These are phyloP conservation scores for Pisolithus orientalis DNA, from an alignment of 768 basidiomycete species.

Conservation along the genomic window DNA sequence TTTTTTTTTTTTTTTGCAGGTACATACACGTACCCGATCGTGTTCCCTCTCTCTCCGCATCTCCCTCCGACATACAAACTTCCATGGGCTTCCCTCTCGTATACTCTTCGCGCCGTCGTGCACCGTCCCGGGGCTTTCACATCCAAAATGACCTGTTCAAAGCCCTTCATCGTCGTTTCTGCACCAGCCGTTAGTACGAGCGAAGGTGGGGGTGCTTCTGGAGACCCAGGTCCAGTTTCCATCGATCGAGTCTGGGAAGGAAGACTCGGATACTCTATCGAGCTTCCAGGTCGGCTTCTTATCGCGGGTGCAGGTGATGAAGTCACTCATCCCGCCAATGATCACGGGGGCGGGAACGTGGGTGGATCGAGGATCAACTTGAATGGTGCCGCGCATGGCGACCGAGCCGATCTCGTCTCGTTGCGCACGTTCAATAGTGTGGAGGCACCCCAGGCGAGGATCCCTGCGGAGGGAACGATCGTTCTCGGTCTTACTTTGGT, in stretches of 20 bases:
- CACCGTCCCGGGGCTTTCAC: slow-evolving; percentile 86
- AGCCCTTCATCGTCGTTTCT: slow-evolving; percentile 72
- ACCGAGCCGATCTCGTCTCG: background rate
- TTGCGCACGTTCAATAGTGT: background rate
- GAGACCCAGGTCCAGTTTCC: slow-evolving; percentile 69
- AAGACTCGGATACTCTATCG: slow-evolving; percentile 78
- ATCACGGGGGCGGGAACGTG: background rate
- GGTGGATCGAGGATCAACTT: background rate
- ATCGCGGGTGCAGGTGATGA: slow-evolving; percentile 52
- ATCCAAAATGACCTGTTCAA: slow-evolving; percentile 59
- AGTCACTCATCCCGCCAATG: background rate
- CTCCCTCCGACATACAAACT: slow-evolving; percentile 76
- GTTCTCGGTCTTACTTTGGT: slow-evolving; percentile 76
- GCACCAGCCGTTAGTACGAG: slow-evolving; percentile 75
- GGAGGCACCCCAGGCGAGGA: slow-evolving; percentile 2
- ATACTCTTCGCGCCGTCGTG: slow-evolving; percentile 75
- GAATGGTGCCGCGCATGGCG: background rate
- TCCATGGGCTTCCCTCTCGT: slow-evolving; percentile 70
- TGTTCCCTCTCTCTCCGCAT: slow-evolving; percentile 76
- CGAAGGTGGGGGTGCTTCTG: slow-evolving; percentile 34
- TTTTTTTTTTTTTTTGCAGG: slow-evolving; percentile 38
- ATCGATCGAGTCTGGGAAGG: slow-evolving; percentile 90
- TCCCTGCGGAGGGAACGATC: slow-evolving; percentile 45
- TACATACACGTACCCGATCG: slow-evolving; percentile 92
- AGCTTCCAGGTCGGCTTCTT: slow-evolving; percentile 74